phyloP scores from a whole-genome alignment of 108 stramenopile genomes.

The Bacterosira constricta region DNA sequence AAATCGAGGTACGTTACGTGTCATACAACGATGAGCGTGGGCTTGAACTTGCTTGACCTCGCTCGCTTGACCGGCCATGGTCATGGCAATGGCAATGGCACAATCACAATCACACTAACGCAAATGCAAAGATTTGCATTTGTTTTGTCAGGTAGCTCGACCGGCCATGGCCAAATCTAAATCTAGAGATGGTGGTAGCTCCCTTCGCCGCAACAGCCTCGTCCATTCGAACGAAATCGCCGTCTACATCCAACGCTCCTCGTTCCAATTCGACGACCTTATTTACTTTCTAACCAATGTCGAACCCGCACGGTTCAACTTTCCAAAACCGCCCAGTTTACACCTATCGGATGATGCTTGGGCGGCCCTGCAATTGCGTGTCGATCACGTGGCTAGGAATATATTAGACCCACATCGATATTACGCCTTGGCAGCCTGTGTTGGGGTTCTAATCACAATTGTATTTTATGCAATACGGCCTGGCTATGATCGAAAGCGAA shows the following conservation, averaged over 20 bases:
- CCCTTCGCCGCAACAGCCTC: background rate
- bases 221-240: constrained; percentile 37
- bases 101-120: too few species aligned
- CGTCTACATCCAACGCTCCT: constrained; percentile 48
- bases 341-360: constrained; percentile 43
- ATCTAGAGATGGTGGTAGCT: background rate
- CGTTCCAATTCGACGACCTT: constrained; percentile 24
- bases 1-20: too few species aligned
- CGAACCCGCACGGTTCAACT: constrained; percentile 50
- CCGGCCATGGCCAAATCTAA: background rate
- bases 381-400: constrained; percentile 51
- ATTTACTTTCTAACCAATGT: constrained; percentile 22
- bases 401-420: constrained; percentile 54
- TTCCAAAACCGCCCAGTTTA: constrained; percentile 34
- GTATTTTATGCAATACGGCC: constrained; percentile 48
- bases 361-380: constrained; percentile 53
- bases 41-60: too few species aligned
- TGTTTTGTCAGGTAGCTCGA: background rate
- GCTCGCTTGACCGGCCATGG: too few species aligned
- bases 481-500: constrained; percentile 29
- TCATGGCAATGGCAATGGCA: too few species aligned
- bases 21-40: too few species aligned
- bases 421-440: constrained; percentile 15
- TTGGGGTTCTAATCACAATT: constrained; percentile 21
- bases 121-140: too few species aligned